These are phyloP conservation scores for Posidonia australis DNA, from an alignment of 106 monocot genomes.

Conservation along the genomic window DNA sequence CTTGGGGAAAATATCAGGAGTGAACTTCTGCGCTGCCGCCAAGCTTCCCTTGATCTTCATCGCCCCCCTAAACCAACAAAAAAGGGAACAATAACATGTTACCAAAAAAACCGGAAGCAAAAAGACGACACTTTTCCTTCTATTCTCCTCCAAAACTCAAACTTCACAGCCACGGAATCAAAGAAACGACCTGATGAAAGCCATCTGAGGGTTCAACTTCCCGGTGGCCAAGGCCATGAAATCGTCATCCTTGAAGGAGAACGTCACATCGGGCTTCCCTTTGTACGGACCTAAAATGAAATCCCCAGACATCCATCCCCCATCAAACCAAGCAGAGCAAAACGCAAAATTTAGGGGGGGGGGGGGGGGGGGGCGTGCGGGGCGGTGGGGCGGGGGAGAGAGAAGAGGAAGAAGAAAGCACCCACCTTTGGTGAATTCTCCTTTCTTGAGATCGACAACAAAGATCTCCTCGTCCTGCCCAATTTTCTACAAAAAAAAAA, in stretches of 20 bases:
- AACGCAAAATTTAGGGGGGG: background rate
- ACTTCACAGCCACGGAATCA: too few species aligned
- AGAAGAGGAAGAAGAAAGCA: background rate
- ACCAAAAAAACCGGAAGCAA: background rate
- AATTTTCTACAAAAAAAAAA: conserved; percentile 49
- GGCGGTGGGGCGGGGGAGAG: too few species aligned
- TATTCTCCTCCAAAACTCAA: too few species aligned
- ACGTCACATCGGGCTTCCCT: conserved; percentile 86
- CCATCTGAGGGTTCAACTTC: conserved; percentile 96
- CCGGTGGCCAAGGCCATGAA: conserved; percentile 71
- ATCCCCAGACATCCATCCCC: background rate
- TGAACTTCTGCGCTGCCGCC: conserved; percentile 90
- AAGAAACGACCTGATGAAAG: conserved; percentile 59
- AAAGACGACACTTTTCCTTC: background rate
- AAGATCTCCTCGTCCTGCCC: conserved; percentile 89
- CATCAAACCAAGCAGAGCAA: background rate
- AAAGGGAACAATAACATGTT: background rate
- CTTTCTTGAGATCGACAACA: conserved; percentile 89
- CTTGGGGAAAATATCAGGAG: conserved; percentile 96
- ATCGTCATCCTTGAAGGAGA: conserved; percentile 81
- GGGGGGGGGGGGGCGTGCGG: too few species aligned
- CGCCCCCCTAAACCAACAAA: conserved; percentile 38
- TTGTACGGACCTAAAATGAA: conserved; percentile 50
- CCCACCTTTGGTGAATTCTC: conserved; percentile 73
- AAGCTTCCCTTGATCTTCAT: conserved; percentile 97